Percentiles rank a stretch among this genome's conserved stretches.
These are phyloP conservation scores for Crepidotus variabilis DNA, from an alignment of 768 basidiomycete species.

Conservation along the genomic window DNA sequence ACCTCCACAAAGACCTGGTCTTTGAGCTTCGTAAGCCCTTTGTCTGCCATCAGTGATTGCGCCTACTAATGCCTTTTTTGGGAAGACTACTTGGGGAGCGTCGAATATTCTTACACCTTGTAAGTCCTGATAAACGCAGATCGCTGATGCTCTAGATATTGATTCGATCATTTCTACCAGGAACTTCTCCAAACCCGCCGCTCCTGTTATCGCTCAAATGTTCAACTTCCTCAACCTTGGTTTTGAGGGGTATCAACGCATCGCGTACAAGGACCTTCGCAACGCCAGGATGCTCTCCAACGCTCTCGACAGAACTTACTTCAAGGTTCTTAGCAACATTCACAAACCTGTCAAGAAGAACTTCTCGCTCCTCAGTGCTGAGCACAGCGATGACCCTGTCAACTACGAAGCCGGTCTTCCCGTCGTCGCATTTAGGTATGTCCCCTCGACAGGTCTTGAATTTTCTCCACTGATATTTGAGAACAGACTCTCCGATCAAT, in stretches of 20 bases:
- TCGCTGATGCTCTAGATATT: not conserved
- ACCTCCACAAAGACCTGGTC: conserved; percentile 58
- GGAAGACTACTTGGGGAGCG: conserved; percentile 49
- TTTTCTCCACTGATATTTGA: not conserved
- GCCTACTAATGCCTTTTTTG: not conserved
- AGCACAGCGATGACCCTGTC: conserved; percentile 36
- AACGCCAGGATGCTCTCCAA: conserved; percentile 56
- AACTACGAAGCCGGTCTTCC: conserved; percentile 51
- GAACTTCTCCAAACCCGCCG: conserved; percentile 57
- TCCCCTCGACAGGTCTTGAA: not conserved
- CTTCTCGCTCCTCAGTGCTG: conserved; percentile 1
- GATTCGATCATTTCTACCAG: conserved; percentile 14
- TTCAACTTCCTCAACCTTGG: conserved; percentile 60
- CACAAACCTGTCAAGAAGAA: conserved; percentile 33
- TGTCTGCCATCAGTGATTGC: not conserved
- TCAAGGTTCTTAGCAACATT: conserved; percentile 45
- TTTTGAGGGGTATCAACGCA: conserved; percentile 47
- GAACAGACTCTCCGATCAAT: conserved; percentile 44
- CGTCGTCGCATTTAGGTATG: conserved; percentile 54
- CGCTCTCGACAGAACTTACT: conserved; percentile 54
- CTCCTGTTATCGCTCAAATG: conserved; percentile 55
- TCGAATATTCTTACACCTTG: conserved; percentile 61
- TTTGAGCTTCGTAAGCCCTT: conserved; percentile 54
- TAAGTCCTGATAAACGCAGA: conserved; percentile 13
- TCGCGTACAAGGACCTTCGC: conserved; percentile 42